Evolutionary conservation across 2,329 filamentous ascomycete genomes (phyloP), one percentile per base, ranked within the genome.

Genomic region (Ophiostoma australiae): DNA sequence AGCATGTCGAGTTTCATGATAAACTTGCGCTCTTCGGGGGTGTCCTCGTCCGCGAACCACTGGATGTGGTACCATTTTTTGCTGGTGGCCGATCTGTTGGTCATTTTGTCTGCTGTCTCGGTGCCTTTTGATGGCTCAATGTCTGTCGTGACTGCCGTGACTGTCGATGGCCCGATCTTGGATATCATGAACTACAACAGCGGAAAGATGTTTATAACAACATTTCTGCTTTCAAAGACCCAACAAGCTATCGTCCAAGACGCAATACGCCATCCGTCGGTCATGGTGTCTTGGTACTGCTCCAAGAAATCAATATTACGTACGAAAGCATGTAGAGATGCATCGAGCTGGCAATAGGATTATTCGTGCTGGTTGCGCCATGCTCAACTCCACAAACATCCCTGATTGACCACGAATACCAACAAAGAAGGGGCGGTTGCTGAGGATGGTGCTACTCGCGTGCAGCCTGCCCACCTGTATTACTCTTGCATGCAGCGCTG

Each of bases 1-100:
- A 87, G 76, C 0, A 84, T 76, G 72, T 88, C 86, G 15, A 88
- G 80, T 75, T 88, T 88, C 33, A 82, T 69, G 48, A 88, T 84
- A 3, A 88, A 78, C 72, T 79, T 81, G 58, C 83, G 79, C 73
- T 87, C 85, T 70, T 83, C 81, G 0, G 78, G 78, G 0, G 81
- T 84, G 72, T 88, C 85, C 7, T 82, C 77, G 23, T 81, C 77
- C 2, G 83, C 77, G 75, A 82, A 86, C 84, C 84, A 86, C 58
- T 80, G 76, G 11, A 58, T 58, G 52, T 58, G 52, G 70, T 78
- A 80, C 80, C 80, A 81, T 72, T 78, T 78, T 7, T 58, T 58
- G n/a, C 20, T 20, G 5, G 20, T 11, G n/a, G 4, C 17, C n/a
- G 52, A 48, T 48, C 20, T 48, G 44, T 48, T 58, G 10, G 52